These are phyloP conservation scores for Phaeosphaeriaceae sp. DNA, from an alignment of 2,329 filamentous ascomycete species.

Conservation along the genomic window DNA sequence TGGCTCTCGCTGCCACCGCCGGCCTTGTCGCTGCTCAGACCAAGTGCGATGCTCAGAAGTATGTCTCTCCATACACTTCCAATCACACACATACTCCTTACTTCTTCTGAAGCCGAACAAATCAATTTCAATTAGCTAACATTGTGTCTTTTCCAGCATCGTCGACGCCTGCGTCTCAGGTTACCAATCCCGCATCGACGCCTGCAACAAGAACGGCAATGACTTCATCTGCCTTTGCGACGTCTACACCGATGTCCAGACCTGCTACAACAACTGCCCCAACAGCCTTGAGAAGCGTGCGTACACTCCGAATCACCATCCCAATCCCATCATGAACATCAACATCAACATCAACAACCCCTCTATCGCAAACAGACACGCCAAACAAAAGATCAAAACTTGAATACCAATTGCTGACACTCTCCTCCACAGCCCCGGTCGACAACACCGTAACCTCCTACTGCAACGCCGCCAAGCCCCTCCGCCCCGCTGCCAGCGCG, in stretches of 20 bases:
- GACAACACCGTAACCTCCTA: constrained; percentile 45
- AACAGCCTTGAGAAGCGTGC: constrained; percentile 46
- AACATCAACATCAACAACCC: no score
- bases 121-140: background rate
- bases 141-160: constrained; percentile 49
- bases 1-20: constrained; percentile 40
- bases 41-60: constrained; percentile 50
- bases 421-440: constrained; percentile 23
- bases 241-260: constrained; percentile 60
- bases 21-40: constrained; percentile 51
- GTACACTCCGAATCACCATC: background rate
- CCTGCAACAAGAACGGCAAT: constrained; percentile 50
- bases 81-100: no score
- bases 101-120: no score
- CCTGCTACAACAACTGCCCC: constrained; percentile 71
- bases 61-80: constrained; percentile 14
- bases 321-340: no score
- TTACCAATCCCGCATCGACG: constrained; percentile 51
- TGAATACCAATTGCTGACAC: background rate
- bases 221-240: constrained; percentile 66
- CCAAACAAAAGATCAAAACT: background rate
- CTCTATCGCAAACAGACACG: no score
- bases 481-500: constrained; percentile 27
- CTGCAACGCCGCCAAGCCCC: constrained; percentile 53
- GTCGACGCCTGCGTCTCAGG: constrained; percentile 57